Evolutionary conservation across 768 basidiomycete genomes (phyloP), one percentile per base, ranked within the genome.

Genomic region (Mycena haematopus): DNA sequence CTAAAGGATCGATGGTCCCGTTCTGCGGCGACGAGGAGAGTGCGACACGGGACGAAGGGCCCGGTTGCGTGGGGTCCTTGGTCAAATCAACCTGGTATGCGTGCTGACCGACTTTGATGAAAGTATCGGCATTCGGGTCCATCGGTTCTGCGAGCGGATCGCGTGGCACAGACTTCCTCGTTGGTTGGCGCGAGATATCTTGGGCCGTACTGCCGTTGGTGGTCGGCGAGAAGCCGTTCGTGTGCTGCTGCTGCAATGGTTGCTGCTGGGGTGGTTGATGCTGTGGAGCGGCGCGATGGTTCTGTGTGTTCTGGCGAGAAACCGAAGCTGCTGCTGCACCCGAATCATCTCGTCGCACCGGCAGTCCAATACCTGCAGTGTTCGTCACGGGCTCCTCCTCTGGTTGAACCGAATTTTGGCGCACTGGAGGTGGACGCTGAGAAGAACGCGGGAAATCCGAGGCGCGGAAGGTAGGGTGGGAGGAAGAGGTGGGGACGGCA

Each of bases 31-130:
- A 71, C 35, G 77, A 69, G 2, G 74, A 58, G 22, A 70, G 62
- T 51, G 65, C 66, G 8, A 67, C 35, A 27, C 70, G 70, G 47
- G 29, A 31, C 9, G 29, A 4, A 4, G 76, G 68, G 31, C 67
- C 70, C 51, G 76, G 77, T 46, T 74, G 75, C 66, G 89, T 89
- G n/a, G 90, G 90, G 67, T 91, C 88, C 67, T 79, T 83, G 51
- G 72, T 78, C 19, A 83, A 81, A 73, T 92, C 88, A 10, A 89
- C 90, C 47, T 79, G 83, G 73, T 89, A 93, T 1, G 88, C 80
- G 52, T 84, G 84, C 33, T 78, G 76, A 2, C 91, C 92, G 21
- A 92, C 84, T 71, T 85, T 88, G 72, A 92, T 86, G 72, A 82
- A 91, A 4, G 85, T 88, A 65, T 87, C 82, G 13, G 86, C 82